phyloP scores from a whole-genome alignment of 495 filamentous ascomycete genomes.

The Neurospora intermedia region DNA sequence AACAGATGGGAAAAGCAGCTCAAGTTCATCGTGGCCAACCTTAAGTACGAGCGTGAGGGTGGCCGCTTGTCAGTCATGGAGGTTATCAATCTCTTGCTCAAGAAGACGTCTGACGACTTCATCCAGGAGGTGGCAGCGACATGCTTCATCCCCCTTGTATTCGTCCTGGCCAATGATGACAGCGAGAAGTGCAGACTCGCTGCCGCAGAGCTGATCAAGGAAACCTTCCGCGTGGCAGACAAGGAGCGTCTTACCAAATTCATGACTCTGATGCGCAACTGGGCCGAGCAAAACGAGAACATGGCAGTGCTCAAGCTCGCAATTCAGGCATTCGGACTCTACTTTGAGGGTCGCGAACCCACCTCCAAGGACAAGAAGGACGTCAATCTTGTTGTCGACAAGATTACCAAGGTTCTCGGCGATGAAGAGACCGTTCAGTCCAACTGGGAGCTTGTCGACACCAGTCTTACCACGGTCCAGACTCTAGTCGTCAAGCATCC shows the following conservation, averaged over 20 bases:
- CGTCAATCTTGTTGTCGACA: constrained; percentile 30
- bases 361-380: constrained; percentile 51
- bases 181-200: constrained; percentile 75
- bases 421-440: constrained; percentile 34
- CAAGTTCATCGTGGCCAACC: constrained; percentile 75
- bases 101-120: constrained; percentile 68
- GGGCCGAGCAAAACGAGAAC: constrained; percentile 65
- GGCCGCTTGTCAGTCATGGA: constrained; percentile 89
- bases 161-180: constrained; percentile 80
- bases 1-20: constrained; percentile 81
- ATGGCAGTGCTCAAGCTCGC: constrained; percentile 57
- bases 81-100: constrained; percentile 67
- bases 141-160: constrained; percentile 78
- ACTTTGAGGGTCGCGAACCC: constrained; percentile 57
- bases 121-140: constrained; percentile 69
- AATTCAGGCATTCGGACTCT: constrained; percentile 70
- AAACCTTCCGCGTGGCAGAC: constrained; percentile 70
- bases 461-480: constrained; percentile 54
- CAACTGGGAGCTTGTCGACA: constrained; percentile 74
- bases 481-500: constrained; percentile 61
- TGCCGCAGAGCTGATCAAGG: constrained; percentile 67
- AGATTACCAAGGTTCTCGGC: constrained; percentile 38
- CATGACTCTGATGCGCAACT: constrained; percentile 56
- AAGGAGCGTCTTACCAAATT: constrained; percentile 59
- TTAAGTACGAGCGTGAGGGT: constrained; percentile 79